Evolutionary conservation across 352 stramenopile genomes (phyloP).

Genomic region (Globisporangium barbulae): DNA sequence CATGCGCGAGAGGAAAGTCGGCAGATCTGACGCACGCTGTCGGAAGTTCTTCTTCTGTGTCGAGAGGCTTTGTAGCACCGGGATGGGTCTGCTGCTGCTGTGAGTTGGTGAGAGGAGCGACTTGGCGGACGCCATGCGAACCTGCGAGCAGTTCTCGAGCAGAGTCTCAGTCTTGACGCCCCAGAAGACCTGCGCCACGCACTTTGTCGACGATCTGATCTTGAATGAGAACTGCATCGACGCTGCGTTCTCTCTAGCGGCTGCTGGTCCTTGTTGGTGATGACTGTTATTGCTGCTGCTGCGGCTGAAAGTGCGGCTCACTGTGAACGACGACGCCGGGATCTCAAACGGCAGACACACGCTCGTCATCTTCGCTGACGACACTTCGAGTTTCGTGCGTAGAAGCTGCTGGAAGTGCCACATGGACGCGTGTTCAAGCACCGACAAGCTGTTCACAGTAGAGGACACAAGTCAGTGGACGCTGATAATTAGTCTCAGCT

Average conservation of each 20-base stretch:
- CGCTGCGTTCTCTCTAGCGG: neutral
- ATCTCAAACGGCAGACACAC: slow-evolving; percentile 48
- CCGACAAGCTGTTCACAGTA: slow-evolving; percentile 26
- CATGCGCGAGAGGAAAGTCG: slow-evolving; percentile 23
- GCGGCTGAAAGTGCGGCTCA: slow-evolving; percentile 5
- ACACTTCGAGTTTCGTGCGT: slow-evolving; percentile 35
- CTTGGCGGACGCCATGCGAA: neutral
- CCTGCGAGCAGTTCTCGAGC: slow-evolving; percentile 16
- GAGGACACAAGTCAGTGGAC: neutral
- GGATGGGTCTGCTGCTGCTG: slow-evolving; percentile 1
- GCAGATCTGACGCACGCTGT: slow-evolving; percentile 7
- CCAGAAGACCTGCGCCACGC: slow-evolving; percentile 35
- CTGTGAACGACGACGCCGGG: slow-evolving; percentile 26
- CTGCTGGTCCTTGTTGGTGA: slow-evolving; percentile 3
- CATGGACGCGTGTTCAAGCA: slow-evolving; percentile 51
- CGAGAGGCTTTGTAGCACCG: slow-evolving; percentile 7
- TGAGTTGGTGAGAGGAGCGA: neutral
- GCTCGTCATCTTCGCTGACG: slow-evolving; percentile 35
- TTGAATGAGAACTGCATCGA: slow-evolving; percentile 23
- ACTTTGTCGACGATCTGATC: slow-evolving; percentile 22
- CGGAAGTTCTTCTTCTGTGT: slow-evolving; percentile 4
- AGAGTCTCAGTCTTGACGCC: slow-evolving; percentile 26
- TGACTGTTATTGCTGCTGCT: neutral
- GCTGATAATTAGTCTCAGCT: neutral
- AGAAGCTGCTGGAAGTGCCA: slow-evolving; percentile 68